A percentile compares a stretch with the other conserved stretches of the same genome.
Conservation (phyloP, 2,329 filamentous ascomycete species). For the Phoma sp. region DNA sequence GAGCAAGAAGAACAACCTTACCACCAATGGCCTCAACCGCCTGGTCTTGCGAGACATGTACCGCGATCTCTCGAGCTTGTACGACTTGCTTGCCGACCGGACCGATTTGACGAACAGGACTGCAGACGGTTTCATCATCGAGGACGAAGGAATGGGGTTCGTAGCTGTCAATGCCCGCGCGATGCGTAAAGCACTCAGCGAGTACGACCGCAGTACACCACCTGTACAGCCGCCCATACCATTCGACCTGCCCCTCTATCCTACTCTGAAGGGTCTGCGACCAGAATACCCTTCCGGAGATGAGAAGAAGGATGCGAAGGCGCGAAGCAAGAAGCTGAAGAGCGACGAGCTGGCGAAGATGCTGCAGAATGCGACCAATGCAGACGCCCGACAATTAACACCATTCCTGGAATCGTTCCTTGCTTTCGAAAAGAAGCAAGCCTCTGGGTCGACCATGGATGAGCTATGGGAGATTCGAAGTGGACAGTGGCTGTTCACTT, state of each 20-base stretch:
- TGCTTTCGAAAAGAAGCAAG: slow-evolving; percentile 72
- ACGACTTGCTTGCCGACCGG: slow-evolving; percentile 87
- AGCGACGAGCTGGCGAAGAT: slow-evolving; percentile 78
- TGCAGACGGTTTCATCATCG: slow-evolving; percentile 69
- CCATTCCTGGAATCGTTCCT: slow-evolving; percentile 74
- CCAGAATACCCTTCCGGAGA: slow-evolving; percentile 69
- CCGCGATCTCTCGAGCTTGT: slow-evolving; percentile 82
- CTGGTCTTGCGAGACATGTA: slow-evolving; percentile 83
- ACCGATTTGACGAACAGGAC: slow-evolving; percentile 77
- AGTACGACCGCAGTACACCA: slow-evolving; percentile 87
- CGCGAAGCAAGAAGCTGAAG: slow-evolving; percentile 74
- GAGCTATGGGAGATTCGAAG: slow-evolving; percentile 74
- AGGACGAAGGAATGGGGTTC: slow-evolving; percentile 57
- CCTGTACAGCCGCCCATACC: slow-evolving; percentile 91
- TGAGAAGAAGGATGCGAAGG: slow-evolving; percentile 75
- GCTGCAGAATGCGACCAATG: slow-evolving; percentile 81
- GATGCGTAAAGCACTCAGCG: slow-evolving; percentile 78
- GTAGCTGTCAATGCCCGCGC: slow-evolving; percentile 68
- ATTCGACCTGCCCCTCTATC: slow-evolving; percentile 83
- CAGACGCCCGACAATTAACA: slow-evolving; percentile 65
- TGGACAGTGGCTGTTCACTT: slow-evolving; percentile 83
- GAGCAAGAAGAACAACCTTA: slow-evolving; percentile 89
- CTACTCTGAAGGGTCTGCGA: slow-evolving; percentile 69
- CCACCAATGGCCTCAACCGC: slow-evolving; percentile 84
- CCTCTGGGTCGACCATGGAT: slow-evolving; percentile 66